phyloP scores from a whole-genome alignment of 805 yeast species.

The Candida gorgasii region DNA sequence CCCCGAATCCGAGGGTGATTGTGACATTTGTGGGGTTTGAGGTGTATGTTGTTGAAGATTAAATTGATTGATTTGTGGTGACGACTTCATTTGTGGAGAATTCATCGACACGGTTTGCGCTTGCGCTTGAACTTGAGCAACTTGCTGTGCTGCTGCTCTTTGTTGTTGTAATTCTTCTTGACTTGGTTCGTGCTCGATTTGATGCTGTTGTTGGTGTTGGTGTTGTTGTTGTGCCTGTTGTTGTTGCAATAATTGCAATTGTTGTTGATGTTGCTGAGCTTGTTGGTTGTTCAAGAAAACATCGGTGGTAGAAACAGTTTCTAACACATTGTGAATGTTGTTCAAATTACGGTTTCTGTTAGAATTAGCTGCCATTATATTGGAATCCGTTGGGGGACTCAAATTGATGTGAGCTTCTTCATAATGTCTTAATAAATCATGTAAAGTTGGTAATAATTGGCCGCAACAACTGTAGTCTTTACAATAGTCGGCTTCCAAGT shows the following conservation, averaged over 20 bases:
- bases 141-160: slow-evolving; percentile 13
- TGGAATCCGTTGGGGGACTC: slow-evolving; percentile 45
- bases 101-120: slow-evolving; percentile 2
- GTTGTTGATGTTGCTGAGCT: slow-evolving; percentile 19
- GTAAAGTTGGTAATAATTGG: slow-evolving; percentile 84
- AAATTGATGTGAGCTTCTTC: slow-evolving; percentile 89
- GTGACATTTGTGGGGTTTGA: slow-evolving; percentile 19
- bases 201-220: slow-evolving; percentile 19
- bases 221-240: slow-evolving; percentile 19
- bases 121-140: slow-evolving; percentile 12
- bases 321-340: slow-evolving; percentile 65
- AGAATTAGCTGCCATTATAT: slow-evolving; percentile 29
- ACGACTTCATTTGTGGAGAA: slow-evolving; percentile 7
- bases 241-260: slow-evolving; percentile 20
- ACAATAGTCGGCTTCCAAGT: slow-evolving; percentile 93
- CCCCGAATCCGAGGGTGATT: slow-evolving; percentile 18
- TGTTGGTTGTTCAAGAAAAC: slow-evolving; percentile 63
- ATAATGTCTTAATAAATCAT: slow-evolving; percentile 89
- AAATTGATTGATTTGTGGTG: slow-evolving; percentile 7
- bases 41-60: slow-evolving; percentile 16
- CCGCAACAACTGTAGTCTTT: slow-evolving; percentile 98
- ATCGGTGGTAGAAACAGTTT: slow-evolving; percentile 90
- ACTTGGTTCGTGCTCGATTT: slow-evolving; percentile 14
- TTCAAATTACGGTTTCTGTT: slow-evolving; percentile 36
- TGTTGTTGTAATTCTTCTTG: slow-evolving; percentile 12